Percentiles rank a stretch among this genome's conserved stretches.
phyloP scores from a whole-genome alignment of 2,329 filamentous ascomycete species.

The Neofusicoccum sp. region DNA sequence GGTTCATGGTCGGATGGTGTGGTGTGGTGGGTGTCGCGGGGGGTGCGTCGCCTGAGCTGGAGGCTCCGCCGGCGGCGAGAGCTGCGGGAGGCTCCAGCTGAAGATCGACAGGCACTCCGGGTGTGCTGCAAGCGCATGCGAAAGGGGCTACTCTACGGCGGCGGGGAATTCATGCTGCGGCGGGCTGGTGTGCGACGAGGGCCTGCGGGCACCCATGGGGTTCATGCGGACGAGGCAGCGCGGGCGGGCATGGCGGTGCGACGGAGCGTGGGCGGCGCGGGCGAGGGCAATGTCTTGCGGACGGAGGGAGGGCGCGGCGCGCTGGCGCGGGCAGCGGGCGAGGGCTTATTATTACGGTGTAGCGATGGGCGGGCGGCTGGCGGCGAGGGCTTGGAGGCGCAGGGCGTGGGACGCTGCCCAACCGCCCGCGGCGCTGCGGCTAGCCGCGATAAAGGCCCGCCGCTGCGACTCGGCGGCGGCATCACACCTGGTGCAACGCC shows the following conservation, averaged over 20 bases:
- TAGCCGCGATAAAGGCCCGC: conserved; percentile 3
- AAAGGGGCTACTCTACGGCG: conserved; percentile 8
- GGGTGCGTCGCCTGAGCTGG: background rate
- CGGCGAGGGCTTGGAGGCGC: background rate
- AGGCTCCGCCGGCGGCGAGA: background rate
- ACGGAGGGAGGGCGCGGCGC: background rate
- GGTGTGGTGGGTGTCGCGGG: background rate
- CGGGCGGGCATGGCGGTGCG: background rate
- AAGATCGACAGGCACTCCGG: conserved; percentile 7
- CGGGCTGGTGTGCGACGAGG: conserved; percentile 4
- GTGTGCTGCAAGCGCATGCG: background rate
- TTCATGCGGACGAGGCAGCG: conserved; percentile 3
- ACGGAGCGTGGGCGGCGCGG: background rate
- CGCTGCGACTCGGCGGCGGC: background rate
- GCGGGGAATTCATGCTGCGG: conserved; percentile 5
- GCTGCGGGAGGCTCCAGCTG: conserved; percentile 15
- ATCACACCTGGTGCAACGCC: background rate
- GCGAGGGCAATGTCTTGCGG: background rate
- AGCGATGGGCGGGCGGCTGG: background rate
- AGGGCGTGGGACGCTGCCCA: background rate
- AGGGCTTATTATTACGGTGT: conserved; percentile 6
- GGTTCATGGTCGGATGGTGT: background rate
- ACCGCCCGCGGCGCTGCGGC: background rate
- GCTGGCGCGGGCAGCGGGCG: background rate
- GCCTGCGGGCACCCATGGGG: conserved; percentile 7